Conservation (phyloP, 2,329 filamentous ascomycete species). For the Ophiostoma ips region DNA sequence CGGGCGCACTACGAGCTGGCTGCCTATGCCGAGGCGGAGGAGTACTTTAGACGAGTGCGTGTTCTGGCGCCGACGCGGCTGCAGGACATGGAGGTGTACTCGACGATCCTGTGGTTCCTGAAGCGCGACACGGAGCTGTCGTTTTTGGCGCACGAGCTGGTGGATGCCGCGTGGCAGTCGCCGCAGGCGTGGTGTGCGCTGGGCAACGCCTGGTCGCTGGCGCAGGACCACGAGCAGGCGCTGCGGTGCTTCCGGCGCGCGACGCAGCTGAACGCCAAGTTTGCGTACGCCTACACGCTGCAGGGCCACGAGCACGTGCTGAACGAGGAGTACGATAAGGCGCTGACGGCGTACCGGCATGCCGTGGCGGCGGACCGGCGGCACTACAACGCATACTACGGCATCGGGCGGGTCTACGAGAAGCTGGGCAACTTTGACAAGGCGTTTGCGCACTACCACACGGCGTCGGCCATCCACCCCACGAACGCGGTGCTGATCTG, state of each 20-base stretch:
- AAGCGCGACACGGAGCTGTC: slow-evolving; percentile 86
- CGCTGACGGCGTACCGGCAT: slow-evolving; percentile 70
- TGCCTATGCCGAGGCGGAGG: slow-evolving; percentile 74
- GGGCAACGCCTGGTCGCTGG: slow-evolving; percentile 87
- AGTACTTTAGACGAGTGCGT: slow-evolving; percentile 67
- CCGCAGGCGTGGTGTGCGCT: slow-evolving; percentile 93
- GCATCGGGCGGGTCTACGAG: slow-evolving; percentile 69
- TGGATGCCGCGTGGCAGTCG: slow-evolving; percentile 75
- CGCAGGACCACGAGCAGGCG: slow-evolving; percentile 87
- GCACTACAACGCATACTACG: slow-evolving; percentile 98
- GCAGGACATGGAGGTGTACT: slow-evolving; percentile 96
- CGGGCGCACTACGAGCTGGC: slow-evolving; percentile 85
- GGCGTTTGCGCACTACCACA: slow-evolving; percentile 81
- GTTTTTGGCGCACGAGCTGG: slow-evolving; percentile 78
- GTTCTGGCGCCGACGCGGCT: slow-evolving; percentile 67
- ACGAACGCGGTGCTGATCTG: slow-evolving; percentile 87
- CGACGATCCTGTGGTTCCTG: slow-evolving; percentile 95
- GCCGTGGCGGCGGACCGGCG: slow-evolving; percentile 75
- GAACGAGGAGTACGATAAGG: slow-evolving; percentile 96
- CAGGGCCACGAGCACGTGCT: slow-evolving; percentile 92
- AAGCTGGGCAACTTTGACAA: slow-evolving; percentile 84
- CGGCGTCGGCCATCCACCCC: slow-evolving; percentile 79
- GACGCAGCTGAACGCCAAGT: slow-evolving; percentile 76
- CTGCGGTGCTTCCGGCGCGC: slow-evolving; percentile 89
- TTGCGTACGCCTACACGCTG: slow-evolving; percentile 90